Percentiles rank a stretch among this genome's conserved stretches.
Evolutionary conservation across 2,329 filamentous ascomycete genomes (phyloP).

Genomic region (Rhytidhysteron rufulum): DNA sequence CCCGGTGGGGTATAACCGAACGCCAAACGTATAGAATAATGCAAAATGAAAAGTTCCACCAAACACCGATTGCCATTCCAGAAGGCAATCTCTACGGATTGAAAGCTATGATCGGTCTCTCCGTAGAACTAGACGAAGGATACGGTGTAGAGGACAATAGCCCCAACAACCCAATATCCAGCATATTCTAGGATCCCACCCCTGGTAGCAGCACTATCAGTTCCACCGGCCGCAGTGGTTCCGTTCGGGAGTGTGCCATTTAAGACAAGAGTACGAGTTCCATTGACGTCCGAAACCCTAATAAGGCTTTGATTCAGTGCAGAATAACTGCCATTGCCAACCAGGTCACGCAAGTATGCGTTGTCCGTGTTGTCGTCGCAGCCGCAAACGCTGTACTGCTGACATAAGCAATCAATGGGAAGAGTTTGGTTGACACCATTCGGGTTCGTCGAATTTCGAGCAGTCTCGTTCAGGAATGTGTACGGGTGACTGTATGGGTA

Average conservation of each 20-base stretch:
- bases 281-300: conserved; percentile 60
- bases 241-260: conserved; percentile 71
- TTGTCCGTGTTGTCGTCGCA: conserved; percentile 65
- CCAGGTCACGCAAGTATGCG: conserved; percentile 58
- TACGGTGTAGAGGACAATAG: conserved; percentile 30
- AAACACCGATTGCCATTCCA: too few relatives aligned
- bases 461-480: conserved; percentile 45
- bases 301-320: conserved; percentile 60
- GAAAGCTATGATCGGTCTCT: too few relatives aligned
- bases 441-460: conserved; percentile 40
- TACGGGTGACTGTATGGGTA: conserved; percentile 60
- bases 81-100: too few relatives aligned
- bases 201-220: conserved; percentile 23
- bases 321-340: conserved; percentile 54
- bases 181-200: conserved; percentile 23
- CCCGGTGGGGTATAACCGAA: too few relatives aligned
- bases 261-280: conserved; percentile 61
- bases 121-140: conserved; percentile 30
- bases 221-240: conserved; percentile 40
- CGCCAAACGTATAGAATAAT: neutral
- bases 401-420: conserved; percentile 61
- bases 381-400: conserved; percentile 54
- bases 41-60: neutral
- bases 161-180: conserved; percentile 38
- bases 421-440: conserved; percentile 54